These are phyloP conservation scores for Ogataea nitratoaversa DNA, from an alignment of 805 yeast genomes.

Conservation along the genomic window DNA sequence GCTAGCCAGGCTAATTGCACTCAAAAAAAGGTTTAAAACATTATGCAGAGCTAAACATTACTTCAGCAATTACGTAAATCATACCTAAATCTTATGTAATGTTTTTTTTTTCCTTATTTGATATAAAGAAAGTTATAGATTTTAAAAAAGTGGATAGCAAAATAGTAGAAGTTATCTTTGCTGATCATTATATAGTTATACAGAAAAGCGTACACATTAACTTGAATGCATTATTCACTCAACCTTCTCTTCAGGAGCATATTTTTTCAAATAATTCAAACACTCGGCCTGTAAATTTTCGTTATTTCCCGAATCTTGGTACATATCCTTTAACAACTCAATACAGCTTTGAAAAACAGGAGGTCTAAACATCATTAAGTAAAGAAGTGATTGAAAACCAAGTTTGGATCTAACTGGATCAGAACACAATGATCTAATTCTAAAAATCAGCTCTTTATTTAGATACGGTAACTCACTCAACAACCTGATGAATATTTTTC, in stretches of 20 bases:
- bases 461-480: conserved; percentile 84
- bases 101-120: too few relatives aligned
- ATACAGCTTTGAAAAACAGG: conserved; percentile 63
- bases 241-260: conserved; percentile 22
- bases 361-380: conserved; percentile 84
- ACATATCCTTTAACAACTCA: conserved; percentile 43
- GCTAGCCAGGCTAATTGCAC: conserved; percentile 6
- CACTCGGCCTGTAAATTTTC: conserved; percentile 49
- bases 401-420: conserved; percentile 81
- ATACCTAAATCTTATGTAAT: too few relatives aligned
- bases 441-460: conserved; percentile 54
- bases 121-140: too few relatives aligned
- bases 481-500: conserved; percentile 75
- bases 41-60: too few relatives aligned
- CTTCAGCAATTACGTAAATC: too few relatives aligned
- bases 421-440: conserved; percentile 67
- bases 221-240: not conserved
- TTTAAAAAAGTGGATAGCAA: too few relatives aligned
- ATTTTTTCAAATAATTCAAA: conserved; percentile 42
- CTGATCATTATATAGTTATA: too few relatives aligned
- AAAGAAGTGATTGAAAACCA: conserved; percentile 80
- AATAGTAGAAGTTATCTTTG: too few relatives aligned
- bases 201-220: too few relatives aligned
- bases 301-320: conserved; percentile 36
- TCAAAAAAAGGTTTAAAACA: too few relatives aligned